A percentile compares a stretch with the other conserved stretches of the same genome.
These are phyloP conservation scores for Nigrospora sphaerica DNA, from an alignment of 2,329 filamentous ascomycete genomes.

Conservation along the genomic window DNA sequence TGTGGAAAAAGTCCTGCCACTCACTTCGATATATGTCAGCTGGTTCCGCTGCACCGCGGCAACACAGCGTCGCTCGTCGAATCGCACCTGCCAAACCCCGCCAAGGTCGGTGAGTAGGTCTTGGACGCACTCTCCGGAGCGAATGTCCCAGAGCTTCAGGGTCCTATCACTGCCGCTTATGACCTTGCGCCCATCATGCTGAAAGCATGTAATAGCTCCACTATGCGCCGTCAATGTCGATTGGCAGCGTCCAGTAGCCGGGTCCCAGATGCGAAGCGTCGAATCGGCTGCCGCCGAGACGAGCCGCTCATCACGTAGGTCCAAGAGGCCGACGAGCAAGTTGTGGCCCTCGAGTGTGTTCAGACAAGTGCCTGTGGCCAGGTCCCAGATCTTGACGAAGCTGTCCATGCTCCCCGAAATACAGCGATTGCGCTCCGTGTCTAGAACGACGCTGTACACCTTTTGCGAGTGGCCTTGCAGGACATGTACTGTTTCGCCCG, in stretches of 20 bases:
- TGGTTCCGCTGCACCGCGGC: slow-evolving; percentile 91
- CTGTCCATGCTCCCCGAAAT: slow-evolving; percentile 99
- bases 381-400: slow-evolving; percentile 93
- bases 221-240: slow-evolving; percentile 89
- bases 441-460: slow-evolving; percentile 94
- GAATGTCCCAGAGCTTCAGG: slow-evolving; percentile 97
- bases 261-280: slow-evolving; percentile 94
- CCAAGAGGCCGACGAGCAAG: slow-evolving; percentile 84
- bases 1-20: slow-evolving; percentile 18
- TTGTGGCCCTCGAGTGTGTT: slow-evolving; percentile 90
- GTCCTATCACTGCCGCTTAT: slow-evolving; percentile 94
- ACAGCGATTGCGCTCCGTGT: slow-evolving; percentile 85
- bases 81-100: slow-evolving; percentile 99
- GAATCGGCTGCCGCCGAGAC: slow-evolving; percentile 95
- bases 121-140: slow-evolving; percentile 83
- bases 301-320: slow-evolving; percentile 80
- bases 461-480: slow-evolving; percentile 85
- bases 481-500: slow-evolving; percentile 77
- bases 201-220: slow-evolving; percentile 96
- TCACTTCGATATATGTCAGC: slow-evolving; percentile 91
- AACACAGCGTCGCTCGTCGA: slow-evolving; percentile 90
- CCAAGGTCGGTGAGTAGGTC: slow-evolving; percentile 89
- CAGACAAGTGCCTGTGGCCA: slow-evolving; percentile 76
- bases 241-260: slow-evolving; percentile 84
- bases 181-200: slow-evolving; percentile 93